Conservation (phyloP, 495 filamentous ascomycete species). For the Neurospora hispaniola region DNA sequence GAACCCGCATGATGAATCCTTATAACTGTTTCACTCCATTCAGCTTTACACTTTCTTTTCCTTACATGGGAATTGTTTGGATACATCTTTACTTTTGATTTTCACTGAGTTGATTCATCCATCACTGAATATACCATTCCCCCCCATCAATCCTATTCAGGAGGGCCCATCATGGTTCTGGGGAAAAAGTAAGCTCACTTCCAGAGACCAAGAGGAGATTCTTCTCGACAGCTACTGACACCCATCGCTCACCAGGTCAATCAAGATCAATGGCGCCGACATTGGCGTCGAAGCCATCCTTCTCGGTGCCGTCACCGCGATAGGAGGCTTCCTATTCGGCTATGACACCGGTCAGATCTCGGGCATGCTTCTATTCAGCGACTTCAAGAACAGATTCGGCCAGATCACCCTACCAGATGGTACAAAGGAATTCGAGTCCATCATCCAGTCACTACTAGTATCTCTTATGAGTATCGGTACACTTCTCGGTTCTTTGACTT, state of each 20-base stretch:
- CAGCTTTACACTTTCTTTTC: not conserved
- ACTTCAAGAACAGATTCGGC: constrained; percentile 38
- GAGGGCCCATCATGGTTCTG: not conserved
- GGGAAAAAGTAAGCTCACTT: not conserved
- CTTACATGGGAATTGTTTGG: not conserved
- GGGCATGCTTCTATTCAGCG: constrained; percentile 50
- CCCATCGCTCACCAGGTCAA: constrained; percentile 10
- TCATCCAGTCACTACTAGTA: constrained; percentile 31
- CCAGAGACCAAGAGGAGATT: not conserved
- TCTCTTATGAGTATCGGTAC: constrained; percentile 38
- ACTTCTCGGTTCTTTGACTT: constrained; percentile 26
- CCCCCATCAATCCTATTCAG: not conserved
- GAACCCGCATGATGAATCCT: not conserved
- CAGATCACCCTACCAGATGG: constrained; percentile 17
- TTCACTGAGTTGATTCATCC: not conserved
- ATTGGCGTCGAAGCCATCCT: constrained; percentile 24
- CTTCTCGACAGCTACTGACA: not conserved
- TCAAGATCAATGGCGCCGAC: constrained; percentile 26
- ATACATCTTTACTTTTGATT: not conserved
- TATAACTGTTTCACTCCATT: not conserved
- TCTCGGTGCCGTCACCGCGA: constrained; percentile 36
- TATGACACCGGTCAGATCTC: constrained; percentile 56
- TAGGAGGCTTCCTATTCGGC: constrained; percentile 69
- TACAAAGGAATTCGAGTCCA: constrained; percentile 19
- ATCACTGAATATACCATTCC: not conserved